Base-by-base conservation (phyloP, 495 filamentous ascomycete genomes). In the Hypoxylon lienhwacheense region DNA sequence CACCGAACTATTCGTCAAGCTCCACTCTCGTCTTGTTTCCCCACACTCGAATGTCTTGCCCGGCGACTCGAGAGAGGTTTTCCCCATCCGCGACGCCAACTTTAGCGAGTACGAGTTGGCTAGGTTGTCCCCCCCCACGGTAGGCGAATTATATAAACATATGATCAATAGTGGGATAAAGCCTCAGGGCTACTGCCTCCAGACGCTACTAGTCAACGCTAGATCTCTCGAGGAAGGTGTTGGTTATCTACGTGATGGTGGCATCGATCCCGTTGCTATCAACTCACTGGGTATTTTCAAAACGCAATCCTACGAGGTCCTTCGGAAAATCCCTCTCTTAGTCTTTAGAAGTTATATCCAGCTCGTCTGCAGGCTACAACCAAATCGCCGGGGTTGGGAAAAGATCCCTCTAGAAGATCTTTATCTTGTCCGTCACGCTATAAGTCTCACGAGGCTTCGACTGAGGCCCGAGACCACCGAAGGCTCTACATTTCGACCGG, bases 1-100 rank as follows among this genome's bases (percentile, higher is more conserved):
- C 40, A 66, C 59, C 4, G 70, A 71, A 32, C 76, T 78, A 73
- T 77, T 78, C 20, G 45, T 64, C 20, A 78, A 77, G 52, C 53
- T 77, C 10, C 66, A 59, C 34, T 66, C 70, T 6, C 45, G 16
- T 1, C 47, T 51, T 1, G 45, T 62, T 7, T 16, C 22, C 19
- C 17, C 32, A 5, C 29, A 48, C 8, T 53, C 62, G 2, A 47
- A 21, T 14, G 37, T 66, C 2, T 49, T 73, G 8, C 73, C 74
- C 10, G 76, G 76, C 2, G 75, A 77, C 21, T 34, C 51, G 15
- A 33, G 61, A 26, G 67, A 70, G 39, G 61, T 47, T 7, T 73
- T 75, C 19, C 72, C 72, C 0, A 57, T 69, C 11, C 33, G 72
- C 21, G 53, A 75, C 37, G 62, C 63, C 25, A 75, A 73, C 33